A percentile compares a stretch with the other conserved stretches of the same genome.
These are phyloP conservation scores for Huntiella savannae DNA, from an alignment of 2,329 filamentous ascomycete genomes.

Conservation along the genomic window DNA sequence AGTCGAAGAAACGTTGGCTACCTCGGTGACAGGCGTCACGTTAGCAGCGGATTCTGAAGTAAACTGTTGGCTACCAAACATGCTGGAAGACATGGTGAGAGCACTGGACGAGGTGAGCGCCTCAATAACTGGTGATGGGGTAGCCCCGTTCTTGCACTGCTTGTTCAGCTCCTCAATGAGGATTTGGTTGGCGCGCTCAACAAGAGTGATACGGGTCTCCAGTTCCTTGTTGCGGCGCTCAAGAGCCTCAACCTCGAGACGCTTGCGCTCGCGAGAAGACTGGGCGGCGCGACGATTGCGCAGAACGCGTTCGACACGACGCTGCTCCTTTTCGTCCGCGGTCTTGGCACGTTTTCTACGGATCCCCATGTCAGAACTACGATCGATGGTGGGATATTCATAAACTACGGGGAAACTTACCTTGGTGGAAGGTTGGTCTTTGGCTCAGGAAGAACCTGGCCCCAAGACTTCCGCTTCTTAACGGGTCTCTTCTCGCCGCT, in stretches of 20 bases:
- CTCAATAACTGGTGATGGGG: slow-evolving; percentile 23
- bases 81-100: slow-evolving; percentile 32
- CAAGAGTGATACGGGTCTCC: slow-evolving; percentile 40
- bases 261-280: slow-evolving; percentile 87
- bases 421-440: slow-evolving; percentile 91
- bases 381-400: not conserved
- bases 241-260: slow-evolving; percentile 69
- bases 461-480: slow-evolving; percentile 98
- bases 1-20: slow-evolving; percentile 16
- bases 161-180: slow-evolving; percentile 31
- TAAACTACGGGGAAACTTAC: slow-evolving; percentile 26
- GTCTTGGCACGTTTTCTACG: slow-evolving; percentile 89
- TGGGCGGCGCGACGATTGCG: slow-evolving; percentile 90
- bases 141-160: slow-evolving; percentile 25
- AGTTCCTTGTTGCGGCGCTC: slow-evolving; percentile 57
- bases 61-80: slow-evolving; percentile 28
- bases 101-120: slow-evolving; percentile 23
- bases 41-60: slow-evolving; percentile 8
- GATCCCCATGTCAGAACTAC: no score
- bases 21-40: slow-evolving; percentile 12
- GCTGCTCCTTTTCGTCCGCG: slow-evolving; percentile 95
- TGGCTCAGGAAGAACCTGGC: slow-evolving; percentile 85
- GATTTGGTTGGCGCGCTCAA: slow-evolving; percentile 32
- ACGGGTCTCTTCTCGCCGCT: slow-evolving; percentile 46
- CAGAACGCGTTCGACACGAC: slow-evolving; percentile 89